Base-by-base conservation (phyloP, 495 filamentous ascomycete genomes). In the Chaetomium cochliodes region DNA sequence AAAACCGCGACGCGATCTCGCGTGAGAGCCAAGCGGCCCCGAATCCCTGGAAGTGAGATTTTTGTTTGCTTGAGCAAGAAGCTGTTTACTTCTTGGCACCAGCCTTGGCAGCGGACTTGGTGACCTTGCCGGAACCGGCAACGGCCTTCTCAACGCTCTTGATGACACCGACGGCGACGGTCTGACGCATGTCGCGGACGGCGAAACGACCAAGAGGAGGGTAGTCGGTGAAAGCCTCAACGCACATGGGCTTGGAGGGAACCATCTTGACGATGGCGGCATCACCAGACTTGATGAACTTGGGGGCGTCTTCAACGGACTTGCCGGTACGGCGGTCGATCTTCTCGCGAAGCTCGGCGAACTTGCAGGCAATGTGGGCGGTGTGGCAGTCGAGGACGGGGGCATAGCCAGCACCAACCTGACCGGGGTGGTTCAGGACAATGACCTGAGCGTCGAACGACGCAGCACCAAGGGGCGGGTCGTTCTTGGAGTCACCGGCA, bases 271-370 rank as follows among this genome's bases (percentile, higher is more conserved):
- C 96, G 83, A 98, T 98, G 80, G 93, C 92, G 72, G 94, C 94
- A 78, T 98, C 94, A 89, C 94, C 94, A 73, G 93, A 97, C 91
- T 98, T 98, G 91, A 98, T 91, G 87, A 97, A 97, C 88, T 98
- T 98, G 79, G 94, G 94, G 67, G 67, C 73, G 77, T 85, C 75
- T 81, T 98, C 94, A 76, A 94, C 88, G 65, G 92, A 90, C 87
- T 98, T 98, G 79, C 94, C 94, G 76, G 96, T 98, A 91, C 94
- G 94, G 83, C 94, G 94, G 80, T 98, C 94, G 77, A 98, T 98
- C 93, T 98, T 98, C 90, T 98, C 90, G 56, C 92, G 84, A 73
- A 98, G 87, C 88, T 98, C 93, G 70, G 90, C 79, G 87, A 98
- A 98, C 89, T 98, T 98, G 94, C 94, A 98, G 77, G 94, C 94